These are phyloP conservation scores for Thielaviopsis musarum DNA, from an alignment of 2,329 filamentous ascomycete genomes.

Conservation along the genomic window DNA sequence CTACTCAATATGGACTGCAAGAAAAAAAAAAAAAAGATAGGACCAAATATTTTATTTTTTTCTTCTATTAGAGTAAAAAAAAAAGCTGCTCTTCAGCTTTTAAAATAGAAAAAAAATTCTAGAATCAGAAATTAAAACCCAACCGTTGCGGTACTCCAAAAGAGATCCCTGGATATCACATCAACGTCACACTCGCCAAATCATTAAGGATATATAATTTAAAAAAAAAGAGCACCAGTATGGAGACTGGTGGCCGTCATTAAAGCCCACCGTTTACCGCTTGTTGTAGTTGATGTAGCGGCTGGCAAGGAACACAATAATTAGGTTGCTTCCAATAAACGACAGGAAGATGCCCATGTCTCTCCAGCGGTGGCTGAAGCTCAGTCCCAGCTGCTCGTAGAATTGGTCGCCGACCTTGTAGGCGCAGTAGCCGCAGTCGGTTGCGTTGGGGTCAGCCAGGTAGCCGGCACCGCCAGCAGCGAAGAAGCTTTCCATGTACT, in stretches of 20 bases:
- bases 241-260: not conserved
- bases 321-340: constrained; percentile 63
- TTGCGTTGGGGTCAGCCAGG: constrained; percentile 45
- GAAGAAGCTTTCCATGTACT: constrained; percentile 63
- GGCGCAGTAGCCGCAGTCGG: constrained; percentile 63
- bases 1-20: too few relatives aligned
- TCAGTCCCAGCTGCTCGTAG: constrained; percentile 48
- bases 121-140: not conserved
- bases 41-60: too few relatives aligned
- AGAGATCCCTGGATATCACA: not conserved
- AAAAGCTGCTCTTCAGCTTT: not conserved
- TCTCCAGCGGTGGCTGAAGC: constrained; percentile 56
- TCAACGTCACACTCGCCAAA: too few relatives aligned
- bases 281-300: constrained; percentile 37
- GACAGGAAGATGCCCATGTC: constrained; percentile 64
- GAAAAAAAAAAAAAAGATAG: too few relatives aligned
- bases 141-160: not conserved
- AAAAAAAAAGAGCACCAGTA: not conserved
- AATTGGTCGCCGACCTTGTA: constrained; percentile 70
- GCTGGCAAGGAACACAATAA: constrained; percentile 37
- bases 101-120: not conserved
- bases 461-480: constrained; percentile 52
- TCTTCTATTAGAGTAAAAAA: not conserved
- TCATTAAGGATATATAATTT: not conserved
- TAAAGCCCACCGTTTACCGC: constrained; percentile 2